A percentile compares a stretch with the other conserved stretches of the same genome.
Conservation (phyloP, 1,284 basidiomycete species). For the Malassezia sympodialis region DNA sequence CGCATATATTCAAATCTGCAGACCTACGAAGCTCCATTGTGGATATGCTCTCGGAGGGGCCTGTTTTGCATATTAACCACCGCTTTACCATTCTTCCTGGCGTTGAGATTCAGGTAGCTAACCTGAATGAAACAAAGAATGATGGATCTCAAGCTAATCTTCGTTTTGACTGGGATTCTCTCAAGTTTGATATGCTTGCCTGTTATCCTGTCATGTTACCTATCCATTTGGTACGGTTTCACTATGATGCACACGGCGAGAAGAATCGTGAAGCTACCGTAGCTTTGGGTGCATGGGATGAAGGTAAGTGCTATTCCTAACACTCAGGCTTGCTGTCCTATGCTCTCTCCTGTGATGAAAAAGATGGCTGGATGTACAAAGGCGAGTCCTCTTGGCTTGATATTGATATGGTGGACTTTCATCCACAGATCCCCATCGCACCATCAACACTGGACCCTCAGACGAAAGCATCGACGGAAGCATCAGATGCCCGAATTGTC, state of each 20-base stretch:
- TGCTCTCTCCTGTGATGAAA: slow-evolving; percentile 7
- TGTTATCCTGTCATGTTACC: slow-evolving; percentile 16
- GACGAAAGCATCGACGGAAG: background rate
- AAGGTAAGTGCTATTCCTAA: background rate
- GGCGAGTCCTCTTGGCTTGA: background rate
- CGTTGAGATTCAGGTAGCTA: slow-evolving; percentile 16
- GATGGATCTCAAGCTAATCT: background rate
- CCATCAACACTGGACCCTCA: slow-evolving; percentile 1
- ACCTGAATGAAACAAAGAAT: slow-evolving; percentile 1
- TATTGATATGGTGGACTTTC: slow-evolving; percentile 17
- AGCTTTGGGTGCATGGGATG: slow-evolving; percentile 16
- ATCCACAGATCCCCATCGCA: slow-evolving; percentile 9
- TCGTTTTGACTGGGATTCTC: slow-evolving; percentile 9
- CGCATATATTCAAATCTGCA: background rate
- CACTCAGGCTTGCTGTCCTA: slow-evolving; percentile 6
- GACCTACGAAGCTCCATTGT: slow-evolving; percentile 8
- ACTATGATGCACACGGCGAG: slow-evolving; percentile 10
- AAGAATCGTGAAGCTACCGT: slow-evolving; percentile 9
- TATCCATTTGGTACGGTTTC: slow-evolving; percentile 13
- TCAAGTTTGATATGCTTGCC: slow-evolving; percentile 13
- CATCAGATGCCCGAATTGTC: slow-evolving; percentile 11
- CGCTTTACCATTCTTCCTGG: slow-evolving; percentile 14
- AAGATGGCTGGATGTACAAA: slow-evolving; percentile 6
- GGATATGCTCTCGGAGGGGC: slow-evolving; percentile 8
- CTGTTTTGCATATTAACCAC: slow-evolving; percentile 6